These are phyloP conservation scores for Entomortierella beljakovae DNA, from an alignment of 192 early-diverging fungal genomes.

Conservation along the genomic window DNA sequence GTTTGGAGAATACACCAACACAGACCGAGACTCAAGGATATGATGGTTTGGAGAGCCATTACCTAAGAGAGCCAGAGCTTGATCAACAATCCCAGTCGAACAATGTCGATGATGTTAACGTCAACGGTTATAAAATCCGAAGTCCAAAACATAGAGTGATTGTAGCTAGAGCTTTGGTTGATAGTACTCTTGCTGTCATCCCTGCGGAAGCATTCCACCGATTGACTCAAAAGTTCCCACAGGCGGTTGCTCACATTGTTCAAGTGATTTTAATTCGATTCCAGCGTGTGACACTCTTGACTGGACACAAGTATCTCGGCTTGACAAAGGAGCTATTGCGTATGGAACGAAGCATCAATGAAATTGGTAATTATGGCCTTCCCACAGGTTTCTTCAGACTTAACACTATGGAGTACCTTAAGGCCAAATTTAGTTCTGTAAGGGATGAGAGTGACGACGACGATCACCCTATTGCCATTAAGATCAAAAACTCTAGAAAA, in stretches of 20 bases:
- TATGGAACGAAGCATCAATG: conserved; percentile 87
- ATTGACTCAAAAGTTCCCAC: conserved; percentile 90
- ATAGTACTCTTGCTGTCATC: conserved; percentile 94
- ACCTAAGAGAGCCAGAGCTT: background rate
- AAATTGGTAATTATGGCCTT: conserved; percentile 70
- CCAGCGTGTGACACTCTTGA: conserved; percentile 94
- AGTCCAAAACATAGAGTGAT: conserved; percentile 78
- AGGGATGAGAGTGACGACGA: conserved; percentile 51
- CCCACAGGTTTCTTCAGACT: conserved; percentile 65
- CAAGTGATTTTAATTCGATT: conserved; percentile 97
- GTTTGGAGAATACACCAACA: conserved; percentile 27
- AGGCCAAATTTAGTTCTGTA: conserved; percentile 57
- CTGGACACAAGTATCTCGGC: conserved; percentile 89
- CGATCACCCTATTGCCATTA: conserved; percentile 49
- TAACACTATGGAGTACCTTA: conserved; percentile 66
- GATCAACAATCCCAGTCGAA: background rate
- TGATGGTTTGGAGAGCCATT: conserved; percentile 4
- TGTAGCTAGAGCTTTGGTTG: conserved; percentile 83
- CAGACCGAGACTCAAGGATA: conserved; percentile 25
- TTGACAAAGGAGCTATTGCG: conserved; percentile 87
- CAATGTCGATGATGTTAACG: background rate
- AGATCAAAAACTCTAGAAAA: conserved; percentile 40
- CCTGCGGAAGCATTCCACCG: conserved; percentile 93
- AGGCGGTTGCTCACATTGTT: conserved; percentile 92
- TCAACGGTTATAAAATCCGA: conserved; percentile 18